Evolutionary conservation across 805 yeast genomes (phyloP).

Genomic region (Starmerella kuoi): DNA sequence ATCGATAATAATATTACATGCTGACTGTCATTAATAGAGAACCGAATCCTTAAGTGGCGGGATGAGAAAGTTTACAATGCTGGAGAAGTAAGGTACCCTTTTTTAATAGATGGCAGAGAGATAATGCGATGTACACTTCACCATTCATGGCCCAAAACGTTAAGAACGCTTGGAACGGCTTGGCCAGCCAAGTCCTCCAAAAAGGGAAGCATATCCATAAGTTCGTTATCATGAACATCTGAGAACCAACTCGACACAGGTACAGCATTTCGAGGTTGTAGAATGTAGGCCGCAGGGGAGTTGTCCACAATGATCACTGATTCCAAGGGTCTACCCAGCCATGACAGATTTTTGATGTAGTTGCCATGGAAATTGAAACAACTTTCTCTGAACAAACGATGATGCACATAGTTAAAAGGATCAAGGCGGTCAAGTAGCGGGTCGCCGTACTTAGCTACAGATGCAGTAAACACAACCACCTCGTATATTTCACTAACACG

Average conservation of each 20-base stretch:
- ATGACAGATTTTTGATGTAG: constrained; percentile 85
- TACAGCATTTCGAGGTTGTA: constrained; percentile 95
- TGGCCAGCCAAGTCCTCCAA: constrained; percentile 67
- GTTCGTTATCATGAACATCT: constrained; percentile 93
- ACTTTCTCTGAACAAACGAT: constrained; percentile 84
- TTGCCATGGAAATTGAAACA: constrained; percentile 91
- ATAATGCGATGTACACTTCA: neutral
- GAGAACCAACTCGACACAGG: constrained; percentile 98
- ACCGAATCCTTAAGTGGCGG: too few species aligned
- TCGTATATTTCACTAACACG: constrained; percentile 79
- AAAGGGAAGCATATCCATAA: constrained; percentile 80
- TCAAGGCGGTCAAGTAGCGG: constrained; percentile 87
- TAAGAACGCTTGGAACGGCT: constrained; percentile 70
- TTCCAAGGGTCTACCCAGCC: constrained; percentile 79
- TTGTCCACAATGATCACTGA: constrained; percentile 87
- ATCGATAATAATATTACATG: too few species aligned
- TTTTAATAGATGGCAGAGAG: too few species aligned
- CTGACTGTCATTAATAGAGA: too few species aligned
- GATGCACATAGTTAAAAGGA: constrained; percentile 62
- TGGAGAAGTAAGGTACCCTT: too few species aligned
- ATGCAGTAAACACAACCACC: constrained; percentile 94
- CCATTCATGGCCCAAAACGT: constrained; percentile 39
- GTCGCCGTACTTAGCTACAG: constrained; percentile 90
- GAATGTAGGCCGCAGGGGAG: constrained; percentile 94
- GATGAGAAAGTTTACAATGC: too few species aligned